These are phyloP conservation scores for Cucumis melo DNA, from an alignment of 306 rosid genomes.

Conservation along the genomic window DNA sequence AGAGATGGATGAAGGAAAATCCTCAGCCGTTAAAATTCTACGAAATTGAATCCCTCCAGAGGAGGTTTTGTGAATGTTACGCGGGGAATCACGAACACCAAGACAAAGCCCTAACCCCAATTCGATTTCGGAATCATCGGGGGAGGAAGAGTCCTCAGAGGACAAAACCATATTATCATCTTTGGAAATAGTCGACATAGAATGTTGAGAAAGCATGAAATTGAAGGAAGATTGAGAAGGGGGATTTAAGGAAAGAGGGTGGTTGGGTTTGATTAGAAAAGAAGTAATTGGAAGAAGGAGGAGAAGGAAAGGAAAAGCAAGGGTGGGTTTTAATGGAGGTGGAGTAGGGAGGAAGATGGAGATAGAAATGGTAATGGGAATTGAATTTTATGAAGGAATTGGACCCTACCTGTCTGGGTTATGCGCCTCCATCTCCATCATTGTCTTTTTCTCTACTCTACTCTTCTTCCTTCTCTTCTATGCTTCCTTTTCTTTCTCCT, in stretches of 20 bases:
- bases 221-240: not conserved
- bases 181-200: conserved; percentile 49
- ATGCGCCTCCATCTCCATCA: conserved; percentile 45
- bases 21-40: conserved; percentile 64
- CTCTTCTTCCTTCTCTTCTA: not conserved
- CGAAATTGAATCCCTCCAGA: conserved; percentile 16
- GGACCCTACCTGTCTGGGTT: conserved; percentile 36
- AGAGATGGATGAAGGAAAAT: conserved; percentile 31
- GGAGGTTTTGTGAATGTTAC: conserved; percentile 18
- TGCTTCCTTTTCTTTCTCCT: no score
- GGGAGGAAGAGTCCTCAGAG: conserved; percentile 73
- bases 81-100: conserved; percentile 19
- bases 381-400: not conserved
- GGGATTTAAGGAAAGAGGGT: not conserved
- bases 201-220: conserved; percentile 25
- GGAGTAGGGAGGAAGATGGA: conserved; percentile 7
- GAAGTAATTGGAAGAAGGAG: not conserved
- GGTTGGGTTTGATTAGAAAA: not conserved
- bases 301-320: not conserved
- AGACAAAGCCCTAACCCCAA: conserved; percentile 65
- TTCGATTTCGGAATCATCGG: conserved; percentile 73
- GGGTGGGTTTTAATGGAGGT: conserved; percentile 10
- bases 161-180: conserved; percentile 66
- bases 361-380: not conserved
- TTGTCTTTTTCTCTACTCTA: not conserved